Conservation (phyloP, 192 early-diverging fungal species). For the Helicostylum pulchrum region DNA sequence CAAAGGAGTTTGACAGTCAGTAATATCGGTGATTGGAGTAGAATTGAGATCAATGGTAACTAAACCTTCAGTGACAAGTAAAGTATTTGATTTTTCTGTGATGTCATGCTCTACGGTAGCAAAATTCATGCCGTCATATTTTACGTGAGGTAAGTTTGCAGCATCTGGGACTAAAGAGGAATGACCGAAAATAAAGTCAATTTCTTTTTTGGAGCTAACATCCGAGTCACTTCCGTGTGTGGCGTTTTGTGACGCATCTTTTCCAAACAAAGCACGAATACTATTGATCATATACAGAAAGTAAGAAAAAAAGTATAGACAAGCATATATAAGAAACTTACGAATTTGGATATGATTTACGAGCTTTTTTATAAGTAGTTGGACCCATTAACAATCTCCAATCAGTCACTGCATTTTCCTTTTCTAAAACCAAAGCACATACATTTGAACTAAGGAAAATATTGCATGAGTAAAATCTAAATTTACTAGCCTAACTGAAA, state of each 20-base stretch:
- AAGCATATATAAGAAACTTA: neutral
- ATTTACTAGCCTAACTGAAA: too few species aligned
- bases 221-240: constrained; percentile 50
- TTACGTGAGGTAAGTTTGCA: too few species aligned
- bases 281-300: neutral
- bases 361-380: constrained; percentile 38
- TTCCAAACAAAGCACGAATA: constrained; percentile 48
- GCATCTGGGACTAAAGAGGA: neutral
- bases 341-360: constrained; percentile 38
- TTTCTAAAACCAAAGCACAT: constrained; percentile 53
- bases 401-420: constrained; percentile 43
- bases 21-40: too few species aligned
- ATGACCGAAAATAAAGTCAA: constrained; percentile 44
- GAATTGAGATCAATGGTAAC: too few species aligned
- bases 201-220: constrained; percentile 41
- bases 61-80: too few species aligned
- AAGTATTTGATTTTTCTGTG: too few species aligned
- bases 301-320: neutral
- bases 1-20: too few species aligned
- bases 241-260: constrained; percentile 52
- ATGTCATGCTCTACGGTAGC: too few species aligned
- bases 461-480: too few species aligned
- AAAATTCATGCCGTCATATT: too few species aligned
- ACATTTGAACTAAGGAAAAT: constrained; percentile 27
- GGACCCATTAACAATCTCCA: constrained; percentile 55